A percentile compares a stretch with the other conserved stretches of the same genome.
These are phyloP conservation scores for Xylariales sp. DNA, from an alignment of 2,329 filamentous ascomycete species.

Conservation along the genomic window DNA sequence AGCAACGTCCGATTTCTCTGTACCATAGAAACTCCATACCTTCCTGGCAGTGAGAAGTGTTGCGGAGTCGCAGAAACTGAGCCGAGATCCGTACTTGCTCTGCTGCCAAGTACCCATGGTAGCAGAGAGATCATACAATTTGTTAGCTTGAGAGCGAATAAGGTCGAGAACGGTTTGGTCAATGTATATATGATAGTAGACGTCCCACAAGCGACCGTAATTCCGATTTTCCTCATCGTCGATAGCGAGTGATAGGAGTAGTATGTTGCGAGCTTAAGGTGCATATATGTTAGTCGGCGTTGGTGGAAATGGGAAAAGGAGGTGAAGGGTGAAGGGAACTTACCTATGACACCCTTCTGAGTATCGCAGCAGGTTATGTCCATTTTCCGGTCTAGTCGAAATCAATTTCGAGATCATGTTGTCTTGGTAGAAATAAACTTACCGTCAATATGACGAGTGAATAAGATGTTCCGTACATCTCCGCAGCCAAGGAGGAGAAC, in stretches of 20 bases:
- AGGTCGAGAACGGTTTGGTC: constrained; percentile 51
- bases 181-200: constrained; percentile 67
- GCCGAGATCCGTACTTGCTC: constrained; percentile 55
- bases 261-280: constrained; percentile 60
- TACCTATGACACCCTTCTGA: constrained; percentile 63
- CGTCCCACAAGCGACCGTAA: constrained; percentile 58
- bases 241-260: constrained; percentile 63
- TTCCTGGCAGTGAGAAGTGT: constrained; percentile 57
- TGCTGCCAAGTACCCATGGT: constrained; percentile 58
- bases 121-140: constrained; percentile 54
- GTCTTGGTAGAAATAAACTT: constrained; percentile 44
- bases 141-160: constrained; percentile 57
- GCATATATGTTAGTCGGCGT: constrained; percentile 16
- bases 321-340: constrained; percentile 27
- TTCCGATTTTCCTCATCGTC: constrained; percentile 49
- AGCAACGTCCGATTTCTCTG: constrained; percentile 5
- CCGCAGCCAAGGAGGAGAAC: constrained; percentile 67
- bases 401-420: constrained; percentile 9
- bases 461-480: constrained; percentile 67
- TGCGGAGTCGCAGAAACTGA: constrained; percentile 61
- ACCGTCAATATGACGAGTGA: constrained; percentile 59
- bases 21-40: constrained; percentile 55
- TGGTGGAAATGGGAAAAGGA: neutral
- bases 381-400: constrained; percentile 53
- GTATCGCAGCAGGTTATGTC: constrained; percentile 69